Base-by-base conservation (phyloP, 2,329 filamentous ascomycete species). In the Hymenoscyphus repandus region DNA sequence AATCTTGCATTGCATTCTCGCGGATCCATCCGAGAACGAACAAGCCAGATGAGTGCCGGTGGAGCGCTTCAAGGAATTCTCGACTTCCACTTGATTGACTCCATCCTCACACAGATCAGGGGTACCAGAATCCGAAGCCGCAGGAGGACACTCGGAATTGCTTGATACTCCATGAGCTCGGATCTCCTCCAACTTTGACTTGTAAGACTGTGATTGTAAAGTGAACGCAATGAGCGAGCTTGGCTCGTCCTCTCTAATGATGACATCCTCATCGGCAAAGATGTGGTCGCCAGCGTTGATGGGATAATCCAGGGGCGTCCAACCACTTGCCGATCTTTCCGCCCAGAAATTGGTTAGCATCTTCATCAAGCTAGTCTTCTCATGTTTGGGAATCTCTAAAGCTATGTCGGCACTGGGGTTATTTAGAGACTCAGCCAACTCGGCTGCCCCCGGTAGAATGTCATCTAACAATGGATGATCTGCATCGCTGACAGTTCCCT, bases 301-400 rank as follows among this genome's bases (percentile, higher is more conserved):
- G 2, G 95, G 95, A 63, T 99, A 99, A 49, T 99, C 93, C 17
- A 99, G 78, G 18, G 86, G 82, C 5, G 86, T 80, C 93, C 93
- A 99, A 34, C 92, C 91, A 67, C 90, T 96, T 20, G 95, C 90
- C 43, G 93, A 97, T 47, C 93, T 83, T 69, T 99, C 95, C 2
- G 93, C 95, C 93, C 93, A 99, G 69, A 99, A 99, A 63, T 92
- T 96, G 13, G 90, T 93, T 41, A 99, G 77, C 73, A 96, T 90
- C 66, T 95, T 96, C 81, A 99, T 86, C 58, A 97, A 74, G 41
- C 90, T 96, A 51, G 84, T 91, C 68, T 92, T 93, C 65, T 96
- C 90, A 64, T 97, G 90, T 63, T 90, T 96, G 1, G 90, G 90
- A 11, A 99, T 77, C 60, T 95, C 90, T 9, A 88, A 70, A 0